Conservation (phyloP, 768 basidiomycete genomes). For the Sporobolomyces phaffii region DNA sequence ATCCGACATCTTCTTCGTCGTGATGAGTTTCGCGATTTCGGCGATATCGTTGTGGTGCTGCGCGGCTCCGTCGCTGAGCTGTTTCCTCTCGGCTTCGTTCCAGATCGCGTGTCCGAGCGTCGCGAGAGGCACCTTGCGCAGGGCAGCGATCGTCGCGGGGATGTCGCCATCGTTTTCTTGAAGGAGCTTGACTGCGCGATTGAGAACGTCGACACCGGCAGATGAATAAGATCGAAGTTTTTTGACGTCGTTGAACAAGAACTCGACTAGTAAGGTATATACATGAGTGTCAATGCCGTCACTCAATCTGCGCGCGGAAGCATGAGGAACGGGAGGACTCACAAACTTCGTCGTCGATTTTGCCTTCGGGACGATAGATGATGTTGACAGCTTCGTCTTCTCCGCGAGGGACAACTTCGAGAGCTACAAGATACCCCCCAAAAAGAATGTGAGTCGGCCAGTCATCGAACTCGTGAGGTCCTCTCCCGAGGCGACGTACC, state of each 20-base stretch:
- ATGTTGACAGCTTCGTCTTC: conserved; percentile 20
- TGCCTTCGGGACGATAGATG: conserved; percentile 18
- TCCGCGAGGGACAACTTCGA: conserved; percentile 17
- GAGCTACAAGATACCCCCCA: neutral
- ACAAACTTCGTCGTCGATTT: conserved; percentile 13
- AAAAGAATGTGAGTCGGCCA: no score
- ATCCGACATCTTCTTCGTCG: conserved; percentile 36
- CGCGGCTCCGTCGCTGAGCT: conserved; percentile 26
- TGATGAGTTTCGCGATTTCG: conserved; percentile 26
- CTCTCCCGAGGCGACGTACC: neutral
- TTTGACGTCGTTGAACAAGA: conserved; percentile 18
- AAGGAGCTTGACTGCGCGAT: conserved; percentile 29
- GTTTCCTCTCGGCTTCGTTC: conserved; percentile 31
- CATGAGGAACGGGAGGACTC: no score
- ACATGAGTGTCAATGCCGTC: no score
- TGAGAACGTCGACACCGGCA: conserved; percentile 37
- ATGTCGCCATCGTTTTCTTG: conserved; percentile 22
- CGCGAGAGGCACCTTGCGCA: conserved; percentile 20
- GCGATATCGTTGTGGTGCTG: conserved; percentile 40
- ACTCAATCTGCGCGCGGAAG: no score
- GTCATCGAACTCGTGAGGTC: neutral
- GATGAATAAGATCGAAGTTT: conserved; percentile 18
- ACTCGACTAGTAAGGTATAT: no score
- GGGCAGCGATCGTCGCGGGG: conserved; percentile 11
- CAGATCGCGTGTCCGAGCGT: conserved; percentile 34